phyloP scores from a whole-genome alignment of 148 eudicot species.

The Cornus controversa region DNA sequence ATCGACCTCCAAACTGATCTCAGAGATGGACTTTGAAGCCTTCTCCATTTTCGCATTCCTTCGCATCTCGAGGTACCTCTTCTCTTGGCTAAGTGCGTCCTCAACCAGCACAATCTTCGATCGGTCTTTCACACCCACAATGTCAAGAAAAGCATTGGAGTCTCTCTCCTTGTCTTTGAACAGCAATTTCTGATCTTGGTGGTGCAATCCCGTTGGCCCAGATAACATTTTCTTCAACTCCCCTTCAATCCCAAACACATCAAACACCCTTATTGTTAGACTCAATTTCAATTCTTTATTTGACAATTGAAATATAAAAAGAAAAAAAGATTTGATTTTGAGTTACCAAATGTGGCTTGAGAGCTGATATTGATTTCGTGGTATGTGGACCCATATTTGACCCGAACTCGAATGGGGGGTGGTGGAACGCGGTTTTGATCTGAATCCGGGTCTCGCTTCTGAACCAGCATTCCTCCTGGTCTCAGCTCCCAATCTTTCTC shows the following conservation, averaged over 20 bases:
- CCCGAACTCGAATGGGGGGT: conserved; percentile 72
- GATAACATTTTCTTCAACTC: conserved; percentile 85
- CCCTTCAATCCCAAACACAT: conserved; percentile 40
- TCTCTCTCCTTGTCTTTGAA: conserved; percentile 75
- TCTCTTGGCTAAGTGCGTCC: conserved; percentile 84
- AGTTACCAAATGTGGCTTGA: conserved; percentile 75
- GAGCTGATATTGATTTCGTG: conserved; percentile 76
- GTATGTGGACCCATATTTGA: conserved; percentile 62
- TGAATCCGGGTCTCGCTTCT: conserved; percentile 54
- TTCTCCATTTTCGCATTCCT: conserved; percentile 74
- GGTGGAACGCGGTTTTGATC: conserved; percentile 48
- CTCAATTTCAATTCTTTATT: neutral
- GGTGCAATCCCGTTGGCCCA: conserved; percentile 85
- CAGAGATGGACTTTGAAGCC: conserved; percentile 70
- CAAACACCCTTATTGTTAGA: neutral
- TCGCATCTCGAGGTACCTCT: conserved; percentile 76
- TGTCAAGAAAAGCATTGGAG: conserved; percentile 67
- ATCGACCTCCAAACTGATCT: conserved; percentile 81
- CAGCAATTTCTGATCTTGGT: conserved; percentile 75
- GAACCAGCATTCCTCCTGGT: conserved; percentile 91
- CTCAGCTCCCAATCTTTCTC: conserved; percentile 78
- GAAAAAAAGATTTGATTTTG: neutral
- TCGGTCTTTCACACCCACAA: conserved; percentile 73
- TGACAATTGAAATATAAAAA: too few species aligned
- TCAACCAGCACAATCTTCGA: conserved; percentile 75